Percentiles rank a stretch among this genome's conserved stretches.
Evolutionary conservation across 2,329 filamentous ascomycete species (phyloP).

Genomic region (Aspergillus versicolor): DNA sequence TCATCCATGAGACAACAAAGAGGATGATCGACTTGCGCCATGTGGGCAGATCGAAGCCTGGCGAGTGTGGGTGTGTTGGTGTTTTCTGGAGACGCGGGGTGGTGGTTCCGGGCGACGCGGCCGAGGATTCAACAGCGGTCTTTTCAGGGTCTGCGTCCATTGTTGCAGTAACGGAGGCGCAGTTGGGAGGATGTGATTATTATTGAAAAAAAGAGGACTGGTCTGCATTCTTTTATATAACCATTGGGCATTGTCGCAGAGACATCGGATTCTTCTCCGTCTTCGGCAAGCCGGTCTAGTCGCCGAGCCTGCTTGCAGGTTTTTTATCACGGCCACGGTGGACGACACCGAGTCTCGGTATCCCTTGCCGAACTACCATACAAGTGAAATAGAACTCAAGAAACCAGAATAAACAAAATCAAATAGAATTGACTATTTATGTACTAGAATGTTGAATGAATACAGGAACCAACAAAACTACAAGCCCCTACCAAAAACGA

Average conservation of each 20-base stretch:
- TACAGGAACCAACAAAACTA: background rate
- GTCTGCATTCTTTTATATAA: constrained; percentile 4
- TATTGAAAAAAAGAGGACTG: background rate
- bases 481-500: background rate
- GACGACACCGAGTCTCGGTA: background rate
- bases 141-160: constrained; percentile 20
- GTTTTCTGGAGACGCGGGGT: constrained; percentile 10
- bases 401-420: no score
- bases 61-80: background rate
- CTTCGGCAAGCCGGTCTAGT: constrained; percentile 15
- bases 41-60: constrained; percentile 27
- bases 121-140: background rate
- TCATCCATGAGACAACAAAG: constrained; percentile 44
- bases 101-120: background rate
- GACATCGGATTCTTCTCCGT: constrained; percentile 13
- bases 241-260: background rate
- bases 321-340: background rate
- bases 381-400: no score
- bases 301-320: constrained; percentile 12
- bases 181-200: background rate
- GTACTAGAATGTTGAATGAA: background rate
- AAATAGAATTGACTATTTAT: background rate
- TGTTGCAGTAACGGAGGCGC: constrained; percentile 4
- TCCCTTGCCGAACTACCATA: background rate
- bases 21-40: constrained; percentile 45